Conservation (phyloP, 352 stramenopile species). For the Phytophthora pseudosyringae region DNA sequence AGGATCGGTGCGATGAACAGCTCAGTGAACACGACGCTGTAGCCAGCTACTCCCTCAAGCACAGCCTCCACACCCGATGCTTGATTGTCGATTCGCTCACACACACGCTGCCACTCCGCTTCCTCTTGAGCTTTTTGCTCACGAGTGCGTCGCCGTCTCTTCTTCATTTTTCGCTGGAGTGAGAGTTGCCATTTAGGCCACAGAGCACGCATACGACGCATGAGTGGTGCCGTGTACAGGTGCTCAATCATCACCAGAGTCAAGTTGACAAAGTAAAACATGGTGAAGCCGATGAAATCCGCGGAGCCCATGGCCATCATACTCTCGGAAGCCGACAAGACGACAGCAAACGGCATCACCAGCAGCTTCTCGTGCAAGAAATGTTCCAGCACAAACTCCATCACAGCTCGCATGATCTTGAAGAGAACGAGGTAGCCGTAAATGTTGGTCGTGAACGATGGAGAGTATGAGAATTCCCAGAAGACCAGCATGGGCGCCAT, state of each 20-base stretch:
- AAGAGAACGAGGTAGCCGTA: constrained; percentile 92
- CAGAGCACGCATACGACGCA: constrained; percentile 79
- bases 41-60: constrained; percentile 90
- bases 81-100: constrained; percentile 95
- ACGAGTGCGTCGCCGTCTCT: constrained; percentile 77
- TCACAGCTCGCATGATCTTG: constrained; percentile 85
- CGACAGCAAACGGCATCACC: constrained; percentile 89
- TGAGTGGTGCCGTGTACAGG: constrained; percentile 93
- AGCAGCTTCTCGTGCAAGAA: constrained; percentile 94
- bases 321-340: constrained; percentile 91
- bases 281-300: constrained; percentile 96
- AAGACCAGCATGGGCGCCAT: constrained; percentile 91
- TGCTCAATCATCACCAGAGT: constrained; percentile 93
- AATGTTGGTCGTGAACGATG: constrained; percentile 91
- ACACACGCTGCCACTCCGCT: constrained; percentile 92
- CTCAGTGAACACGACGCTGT: constrained; percentile 91
- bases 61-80: constrained; percentile 94
- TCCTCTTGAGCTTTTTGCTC: constrained; percentile 95
- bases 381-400: constrained; percentile 87
- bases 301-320: constrained; percentile 95
- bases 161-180: constrained; percentile 76
- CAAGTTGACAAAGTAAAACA: constrained; percentile 95
- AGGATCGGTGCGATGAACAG: constrained; percentile 89
- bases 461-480: constrained; percentile 98
- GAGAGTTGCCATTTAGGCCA: constrained; percentile 94